Evolutionary conservation across 352 stramenopile genomes (phyloP), one percentile per base, ranked within the genome.

Genomic region (Thraustochytrium sp.): DNA sequence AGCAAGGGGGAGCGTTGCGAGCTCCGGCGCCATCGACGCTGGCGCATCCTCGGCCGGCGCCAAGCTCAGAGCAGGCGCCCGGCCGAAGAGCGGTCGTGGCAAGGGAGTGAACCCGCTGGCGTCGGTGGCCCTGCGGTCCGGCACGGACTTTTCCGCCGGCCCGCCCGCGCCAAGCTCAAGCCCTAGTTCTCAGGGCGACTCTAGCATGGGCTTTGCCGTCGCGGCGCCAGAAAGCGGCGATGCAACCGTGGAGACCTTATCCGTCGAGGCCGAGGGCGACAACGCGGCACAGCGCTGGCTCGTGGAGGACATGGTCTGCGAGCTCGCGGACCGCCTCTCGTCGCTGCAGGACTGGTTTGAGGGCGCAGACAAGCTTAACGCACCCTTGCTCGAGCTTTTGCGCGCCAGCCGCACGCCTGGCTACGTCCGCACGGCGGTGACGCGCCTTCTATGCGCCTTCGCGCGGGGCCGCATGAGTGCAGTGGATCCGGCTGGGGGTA

Each of bases 261-360:
- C n/a, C n/a, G n/a, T n/a, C n/a, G n/a, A n/a, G n/a, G n/a, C n/a
- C n/a, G n/a, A 21, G 5, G 36, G 54, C 5, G 36, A 34, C 36
- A 21, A 21, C 5, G 54, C 5, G 8, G 62, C 8, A 26, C 11
- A 5, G 23, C 68, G 68, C 8, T 80, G 44, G 34, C 38, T 80
- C 4, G 46, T 80, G 26, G 68, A 80, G 31, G 46, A 80, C 5
- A 51, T 80, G 11, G 68, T 51, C 26, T 80, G 68, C 51, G 68
- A 80, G 68, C 68, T 80, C 9, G 26, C 26, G 23, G 68, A 80
- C 13, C 68, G 68, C 2, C 53, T 80, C 37, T 13, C 18, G 4
- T 72, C 40, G 5, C 68, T 80, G 21, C 18, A 44, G 21, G 68
- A 80, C 2, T 80, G 68, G 68, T 34, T 44, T 23, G 68, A 46